These are phyloP conservation scores for Paecilomyces sp. DNA, from an alignment of 2,329 filamentous ascomycete species.

Conservation along the genomic window DNA sequence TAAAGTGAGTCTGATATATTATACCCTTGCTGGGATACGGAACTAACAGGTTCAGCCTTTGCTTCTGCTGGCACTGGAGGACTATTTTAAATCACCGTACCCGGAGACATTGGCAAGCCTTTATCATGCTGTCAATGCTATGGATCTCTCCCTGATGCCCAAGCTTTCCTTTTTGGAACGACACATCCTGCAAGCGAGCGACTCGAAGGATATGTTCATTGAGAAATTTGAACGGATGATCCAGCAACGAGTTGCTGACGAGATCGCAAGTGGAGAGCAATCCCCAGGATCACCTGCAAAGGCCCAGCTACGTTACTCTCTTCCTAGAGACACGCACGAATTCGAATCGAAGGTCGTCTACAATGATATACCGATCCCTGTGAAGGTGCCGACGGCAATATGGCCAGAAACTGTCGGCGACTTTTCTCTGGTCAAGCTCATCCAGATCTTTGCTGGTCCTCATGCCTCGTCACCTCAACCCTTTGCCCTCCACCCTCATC, in stretches of 20 bases:
- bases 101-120: slow-evolving; percentile 81
- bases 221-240: slow-evolving; percentile 98
- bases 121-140: slow-evolving; percentile 88
- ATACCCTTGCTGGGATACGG: slow-evolving; percentile 1
- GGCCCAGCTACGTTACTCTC: slow-evolving; percentile 62
- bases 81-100: slow-evolving; percentile 90
- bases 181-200: slow-evolving; percentile 78
- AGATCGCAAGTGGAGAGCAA: slow-evolving; percentile 26
- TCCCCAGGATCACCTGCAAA: slow-evolving; percentile 39
- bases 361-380: slow-evolving; percentile 91
- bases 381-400: slow-evolving; percentile 90
- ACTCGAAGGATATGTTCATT: slow-evolving; percentile 92
- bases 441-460: slow-evolving; percentile 82
- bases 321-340: slow-evolving; percentile 93
- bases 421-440: slow-evolving; percentile 94
- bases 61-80: slow-evolving; percentile 81
- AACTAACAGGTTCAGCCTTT: slow-evolving; percentile 56
- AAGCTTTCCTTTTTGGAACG: slow-evolving; percentile 75
- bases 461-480: slow-evolving; percentile 78
- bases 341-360: slow-evolving; percentile 95
- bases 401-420: slow-evolving; percentile 96
- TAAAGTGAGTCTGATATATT: slow-evolving; percentile 54
- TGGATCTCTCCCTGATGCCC: slow-evolving; percentile 94
- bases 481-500: slow-evolving; percentile 79
- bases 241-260: slow-evolving; percentile 68